phyloP scores from a whole-genome alignment of 2,329 filamentous ascomycete genomes.

The Aspergillus hortae region DNA sequence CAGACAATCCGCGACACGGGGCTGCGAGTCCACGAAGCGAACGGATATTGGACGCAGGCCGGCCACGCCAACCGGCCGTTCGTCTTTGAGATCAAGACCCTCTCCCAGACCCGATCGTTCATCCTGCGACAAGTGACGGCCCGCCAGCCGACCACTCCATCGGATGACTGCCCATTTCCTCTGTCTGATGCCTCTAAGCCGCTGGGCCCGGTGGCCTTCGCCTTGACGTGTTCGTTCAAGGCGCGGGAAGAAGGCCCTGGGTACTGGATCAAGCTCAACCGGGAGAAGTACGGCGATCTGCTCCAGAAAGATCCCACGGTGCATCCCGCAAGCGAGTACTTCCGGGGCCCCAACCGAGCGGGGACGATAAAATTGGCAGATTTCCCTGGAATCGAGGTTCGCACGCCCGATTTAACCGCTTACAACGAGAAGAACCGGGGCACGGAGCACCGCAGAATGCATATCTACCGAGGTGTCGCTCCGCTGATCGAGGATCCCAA shows the following conservation, averaged over 20 bases:
- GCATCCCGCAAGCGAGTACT: background rate
- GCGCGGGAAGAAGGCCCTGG: background rate
- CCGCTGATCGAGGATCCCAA: background rate
- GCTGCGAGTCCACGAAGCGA: conserved; percentile 5
- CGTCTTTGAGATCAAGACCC: conserved; percentile 18
- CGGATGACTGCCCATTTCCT: conserved; percentile 5
- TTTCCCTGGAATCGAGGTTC: background rate
- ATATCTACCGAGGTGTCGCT: background rate
- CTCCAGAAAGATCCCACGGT: background rate
- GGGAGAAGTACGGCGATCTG: conserved; percentile 4
- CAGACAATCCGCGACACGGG: background rate
- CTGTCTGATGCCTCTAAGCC: background rate
- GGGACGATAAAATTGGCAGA: background rate
- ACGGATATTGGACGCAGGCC: conserved; percentile 7
- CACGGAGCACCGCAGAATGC: background rate
- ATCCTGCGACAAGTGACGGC: conserved; percentile 4
- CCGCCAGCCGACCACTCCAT: conserved; percentile 2
- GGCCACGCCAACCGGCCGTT: conserved; percentile 7
- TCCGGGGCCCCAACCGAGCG: background rate
- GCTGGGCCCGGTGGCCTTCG: conserved; percentile 2
- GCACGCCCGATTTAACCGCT: background rate
- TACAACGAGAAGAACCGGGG: background rate
- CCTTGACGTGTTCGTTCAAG: conserved; percentile 5
- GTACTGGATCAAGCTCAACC: background rate
- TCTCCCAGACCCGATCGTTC: conserved; percentile 16